Evolutionary conservation across 805 yeast species (phyloP).

Genomic region (Barnettozyma wickerhamii): DNA sequence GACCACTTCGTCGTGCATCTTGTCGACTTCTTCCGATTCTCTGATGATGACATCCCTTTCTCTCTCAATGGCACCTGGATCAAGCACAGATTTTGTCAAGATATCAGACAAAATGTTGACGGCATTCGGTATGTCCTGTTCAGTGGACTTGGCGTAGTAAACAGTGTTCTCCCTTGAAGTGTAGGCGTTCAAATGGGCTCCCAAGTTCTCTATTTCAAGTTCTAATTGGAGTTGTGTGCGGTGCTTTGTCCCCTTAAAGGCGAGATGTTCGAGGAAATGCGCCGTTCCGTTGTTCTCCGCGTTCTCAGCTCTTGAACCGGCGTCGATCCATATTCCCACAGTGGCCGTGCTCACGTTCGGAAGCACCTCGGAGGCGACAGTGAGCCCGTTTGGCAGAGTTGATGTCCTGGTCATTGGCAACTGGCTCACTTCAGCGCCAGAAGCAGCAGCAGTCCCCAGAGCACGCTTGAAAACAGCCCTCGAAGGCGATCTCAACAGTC

Average conservation of each 20-base stretch:
- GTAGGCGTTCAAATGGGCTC: slow-evolving; percentile 97
- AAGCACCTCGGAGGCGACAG: slow-evolving; percentile 85
- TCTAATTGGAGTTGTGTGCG: slow-evolving; percentile 83
- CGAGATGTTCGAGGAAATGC: slow-evolving; percentile 93
- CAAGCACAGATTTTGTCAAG: slow-evolving; percentile 79
- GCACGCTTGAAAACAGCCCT: no score
- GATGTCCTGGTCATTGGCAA: slow-evolving; percentile 58
- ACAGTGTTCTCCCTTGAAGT: slow-evolving; percentile 98
- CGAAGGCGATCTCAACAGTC: no score
- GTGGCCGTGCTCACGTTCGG: slow-evolving; percentile 94
- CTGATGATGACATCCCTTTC: slow-evolving; percentile 95
- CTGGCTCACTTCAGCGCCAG: slow-evolving; percentile 5
- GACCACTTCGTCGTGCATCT: slow-evolving; percentile 97
- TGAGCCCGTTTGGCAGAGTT: slow-evolving; percentile 81
- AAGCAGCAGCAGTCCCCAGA: background rate
- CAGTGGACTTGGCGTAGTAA: slow-evolving; percentile 85
- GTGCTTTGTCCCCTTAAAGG: slow-evolving; percentile 87
- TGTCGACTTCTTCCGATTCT: slow-evolving; percentile 96
- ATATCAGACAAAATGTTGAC: slow-evolving; percentile 89
- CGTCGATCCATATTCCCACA: slow-evolving; percentile 97
- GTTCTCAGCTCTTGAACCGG: slow-evolving; percentile 96
- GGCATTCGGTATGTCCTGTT: slow-evolving; percentile 75
- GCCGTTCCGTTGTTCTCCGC: slow-evolving; percentile 89
- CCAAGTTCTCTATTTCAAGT: slow-evolving; percentile 91
- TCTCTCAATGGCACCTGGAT: slow-evolving; percentile 81